Conservation (phyloP, 345 rosid genomes). For the Chamaenerion angustifolium region DNA sequence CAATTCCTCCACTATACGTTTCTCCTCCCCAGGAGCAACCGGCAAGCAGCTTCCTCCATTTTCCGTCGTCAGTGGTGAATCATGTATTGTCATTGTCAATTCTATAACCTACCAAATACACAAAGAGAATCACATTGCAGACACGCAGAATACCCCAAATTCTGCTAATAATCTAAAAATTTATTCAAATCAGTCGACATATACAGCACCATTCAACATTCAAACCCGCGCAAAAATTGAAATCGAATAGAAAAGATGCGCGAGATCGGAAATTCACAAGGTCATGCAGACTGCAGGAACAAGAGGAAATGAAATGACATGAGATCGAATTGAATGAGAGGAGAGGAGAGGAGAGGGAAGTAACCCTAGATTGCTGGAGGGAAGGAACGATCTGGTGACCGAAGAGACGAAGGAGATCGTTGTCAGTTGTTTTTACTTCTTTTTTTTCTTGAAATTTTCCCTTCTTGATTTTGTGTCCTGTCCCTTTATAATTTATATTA, state of each 20-base stretch:
- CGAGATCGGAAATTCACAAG: not conserved
- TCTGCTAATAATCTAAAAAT: not conserved
- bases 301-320: not conserved
- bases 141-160: no score
- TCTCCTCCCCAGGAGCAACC: constrained; percentile 49
- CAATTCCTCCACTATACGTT: constrained; percentile 42
- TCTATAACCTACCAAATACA: constrained; percentile 8
- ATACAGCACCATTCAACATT: no score
- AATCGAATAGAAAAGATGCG: not conserved
- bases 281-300: not conserved
- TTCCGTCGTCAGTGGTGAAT: constrained; percentile 39
- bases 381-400: no score
- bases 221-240: not conserved
- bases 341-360: constrained; percentile 4
- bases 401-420: not conserved
- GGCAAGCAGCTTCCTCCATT: constrained; percentile 50
- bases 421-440: no score
- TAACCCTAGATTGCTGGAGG: no score
- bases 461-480: no score
- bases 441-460: no score
- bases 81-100: constrained; percentile 36
- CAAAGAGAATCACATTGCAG: not conserved
- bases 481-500: no score
- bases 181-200: no score
- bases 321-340: not conserved